These are phyloP conservation scores for Chalciporus chontae DNA, from an alignment of 768 basidiomycete genomes.

Conservation along the genomic window DNA sequence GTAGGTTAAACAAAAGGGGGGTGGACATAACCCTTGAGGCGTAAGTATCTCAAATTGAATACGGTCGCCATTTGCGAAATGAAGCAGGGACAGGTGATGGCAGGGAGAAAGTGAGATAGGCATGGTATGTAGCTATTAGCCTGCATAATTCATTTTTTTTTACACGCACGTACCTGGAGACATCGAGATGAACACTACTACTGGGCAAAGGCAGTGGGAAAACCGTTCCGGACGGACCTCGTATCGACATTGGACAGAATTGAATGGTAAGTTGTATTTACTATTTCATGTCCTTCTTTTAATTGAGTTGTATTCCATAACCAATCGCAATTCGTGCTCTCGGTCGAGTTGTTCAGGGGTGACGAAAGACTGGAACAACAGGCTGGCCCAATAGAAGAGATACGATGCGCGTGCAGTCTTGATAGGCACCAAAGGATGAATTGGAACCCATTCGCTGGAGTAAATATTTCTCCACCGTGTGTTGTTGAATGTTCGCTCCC, in stretches of 20 bases:
- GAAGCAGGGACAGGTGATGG: too few species aligned
- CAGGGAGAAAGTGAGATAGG: too few species aligned
- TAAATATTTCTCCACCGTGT: neutral
- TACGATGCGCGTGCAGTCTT: neutral
- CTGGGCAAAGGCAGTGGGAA: too few species aligned
- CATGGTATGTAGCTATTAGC: too few species aligned
- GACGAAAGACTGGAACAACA: neutral
- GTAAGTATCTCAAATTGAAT: too few species aligned
- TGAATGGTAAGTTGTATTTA: too few species aligned
- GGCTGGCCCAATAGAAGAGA: too few species aligned
- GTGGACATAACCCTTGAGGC: too few species aligned
- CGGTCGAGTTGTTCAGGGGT: neutral
- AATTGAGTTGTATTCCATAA: neutral
- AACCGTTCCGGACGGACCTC: neutral
- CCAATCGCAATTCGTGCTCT: neutral
- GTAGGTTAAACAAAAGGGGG: too few species aligned
- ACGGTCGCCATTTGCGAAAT: too few species aligned
- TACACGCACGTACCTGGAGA: neutral
- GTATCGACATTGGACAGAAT: neutral
- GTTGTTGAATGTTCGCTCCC: neutral
- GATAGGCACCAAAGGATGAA: neutral
- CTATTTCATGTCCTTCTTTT: neutral
- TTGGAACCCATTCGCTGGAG: neutral
- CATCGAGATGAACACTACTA: neutral
- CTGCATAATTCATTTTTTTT: neutral